Evolutionary conservation across 1,284 basidiomycete species (phyloP), one percentile per base, ranked within the genome.

Genomic region (Malassezia pachydermatis): DNA sequence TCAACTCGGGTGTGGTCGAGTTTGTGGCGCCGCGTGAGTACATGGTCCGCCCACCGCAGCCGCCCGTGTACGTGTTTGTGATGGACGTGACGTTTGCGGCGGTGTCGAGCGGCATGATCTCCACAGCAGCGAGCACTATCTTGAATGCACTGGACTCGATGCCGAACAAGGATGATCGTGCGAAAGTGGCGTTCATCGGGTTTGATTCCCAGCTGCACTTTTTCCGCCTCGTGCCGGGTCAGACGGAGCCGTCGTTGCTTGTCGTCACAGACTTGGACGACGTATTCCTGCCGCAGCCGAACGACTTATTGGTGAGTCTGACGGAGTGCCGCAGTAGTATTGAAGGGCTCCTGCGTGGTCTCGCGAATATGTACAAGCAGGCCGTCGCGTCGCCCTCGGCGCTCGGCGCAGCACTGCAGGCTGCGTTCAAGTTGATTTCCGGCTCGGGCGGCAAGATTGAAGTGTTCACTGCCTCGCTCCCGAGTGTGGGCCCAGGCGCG

Each of bases 1-100:
- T 99, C 54, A 96, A 94, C 71, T 81, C 88, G 72, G 80, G 83
- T 40, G 86, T 86, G 16, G 88, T 98, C 53, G 94, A 99, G 73
- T 99, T 84, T 68, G 84, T 98, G 53, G 94, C 94, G 3, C 92
- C 94, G 8, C 92, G 90, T 1, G 94, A 99, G 75, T 98, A 99
- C 76, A 96, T 98, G 92, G 89, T 78, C 24, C 85, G 94, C 57
- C 86, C 94, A 14, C 94, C 94, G 33, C 94, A 96, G 73, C 88
- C 94, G 10, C 88, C 90, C 14, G 87, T 94, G 45, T 96, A 95
- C 74, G 81, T 92, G 47, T 96, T 98, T 78, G 79, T 98, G 64
- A 86, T 99, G 74, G 94, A 99, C 69, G 89, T 98, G 59, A 88
- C 86, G 65, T 86, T 94, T 70, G 74, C 83, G 35, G 89, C 90